Evolutionary conservation across 148 eudicot genomes (phyloP).

Genomic region (Cornus controversa): DNA sequence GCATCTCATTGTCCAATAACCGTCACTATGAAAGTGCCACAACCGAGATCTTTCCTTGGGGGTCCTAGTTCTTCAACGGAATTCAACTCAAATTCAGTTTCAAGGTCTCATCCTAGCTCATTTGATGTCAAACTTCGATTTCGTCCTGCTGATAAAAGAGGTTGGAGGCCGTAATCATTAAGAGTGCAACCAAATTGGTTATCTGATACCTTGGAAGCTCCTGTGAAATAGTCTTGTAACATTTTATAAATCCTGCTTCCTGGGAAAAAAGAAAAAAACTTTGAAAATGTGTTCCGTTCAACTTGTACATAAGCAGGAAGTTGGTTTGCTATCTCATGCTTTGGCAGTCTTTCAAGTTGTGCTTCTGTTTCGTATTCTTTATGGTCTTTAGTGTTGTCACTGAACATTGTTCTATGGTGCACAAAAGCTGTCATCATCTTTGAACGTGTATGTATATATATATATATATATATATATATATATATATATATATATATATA

Average conservation of each 20-base stretch:
- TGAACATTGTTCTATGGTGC: constrained; percentile 4
- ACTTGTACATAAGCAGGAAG: constrained; percentile 15
- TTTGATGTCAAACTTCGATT: constrained; percentile 16
- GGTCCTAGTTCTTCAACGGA: constrained; percentile 15
- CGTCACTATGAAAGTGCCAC: constrained; percentile 10
- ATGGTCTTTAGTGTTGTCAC: neutral
- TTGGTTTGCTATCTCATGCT: constrained; percentile 1
- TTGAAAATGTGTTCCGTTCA: constrained; percentile 2
- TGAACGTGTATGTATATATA: too few species aligned
- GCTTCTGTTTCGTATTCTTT: neutral
- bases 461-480: too few species aligned
- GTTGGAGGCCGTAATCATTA: constrained; percentile 14
- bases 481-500: too few species aligned
- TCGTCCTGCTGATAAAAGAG: constrained; percentile 24
- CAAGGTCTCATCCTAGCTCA: constrained; percentile 30
- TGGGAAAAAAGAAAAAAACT: neutral
- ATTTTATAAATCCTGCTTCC: neutral
- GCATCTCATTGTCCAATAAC: constrained; percentile 11
- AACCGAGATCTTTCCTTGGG: constrained; percentile 7
- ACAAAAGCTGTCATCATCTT: neutral
- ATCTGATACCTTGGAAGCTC: neutral
- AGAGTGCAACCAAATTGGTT: neutral
- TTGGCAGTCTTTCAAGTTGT: neutral
- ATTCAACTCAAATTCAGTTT: constrained; percentile 20
- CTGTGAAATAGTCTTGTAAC: neutral